A percentile compares a stretch with the other conserved stretches of the same genome.
Evolutionary conservation across 1,139 yeast species (phyloP).

Genomic region (Yamadazyma trypodendri): DNA sequence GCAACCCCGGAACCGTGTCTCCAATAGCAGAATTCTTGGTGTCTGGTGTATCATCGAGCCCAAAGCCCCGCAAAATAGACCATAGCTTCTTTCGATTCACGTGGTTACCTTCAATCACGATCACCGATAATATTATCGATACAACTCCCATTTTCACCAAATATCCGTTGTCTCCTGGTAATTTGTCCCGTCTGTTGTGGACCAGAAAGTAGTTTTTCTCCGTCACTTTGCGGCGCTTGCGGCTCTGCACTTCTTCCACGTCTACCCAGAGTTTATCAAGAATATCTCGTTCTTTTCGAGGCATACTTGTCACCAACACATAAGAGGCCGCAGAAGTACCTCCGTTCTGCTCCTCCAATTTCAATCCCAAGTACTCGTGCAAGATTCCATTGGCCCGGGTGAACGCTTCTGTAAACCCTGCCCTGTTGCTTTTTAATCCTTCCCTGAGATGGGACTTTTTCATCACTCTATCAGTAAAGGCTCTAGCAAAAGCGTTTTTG

Average conservation of each 20-base stretch:
- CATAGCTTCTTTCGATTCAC: slow-evolving; percentile 28
- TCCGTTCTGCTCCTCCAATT: slow-evolving; percentile 8
- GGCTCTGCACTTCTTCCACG: slow-evolving; percentile 4
- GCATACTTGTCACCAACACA: slow-evolving; percentile 22
- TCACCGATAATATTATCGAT: slow-evolving; percentile 25
- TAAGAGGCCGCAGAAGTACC: slow-evolving; percentile 4
- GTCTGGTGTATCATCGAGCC: slow-evolving; percentile 25
- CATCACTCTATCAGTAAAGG: slow-evolving; percentile 5
- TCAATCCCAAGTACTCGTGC: slow-evolving; percentile 30
- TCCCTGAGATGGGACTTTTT: slow-evolving; percentile 6
- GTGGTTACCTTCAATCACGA: slow-evolving; percentile 36
- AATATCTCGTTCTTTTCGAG: slow-evolving; percentile 19
- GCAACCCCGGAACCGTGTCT: slow-evolving; percentile 23
- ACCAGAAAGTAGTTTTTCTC: slow-evolving; percentile 20
- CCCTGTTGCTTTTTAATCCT: slow-evolving; percentile 4
- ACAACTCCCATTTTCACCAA: slow-evolving; percentile 31
- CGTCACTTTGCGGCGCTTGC: slow-evolving; percentile 5
- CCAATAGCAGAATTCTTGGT: slow-evolving; percentile 24
- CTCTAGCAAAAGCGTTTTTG: slow-evolving; percentile 7
- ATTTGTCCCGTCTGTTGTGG: slow-evolving; percentile 9
- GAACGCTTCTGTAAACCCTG: slow-evolving; percentile 18
- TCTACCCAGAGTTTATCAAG: slow-evolving; percentile 23
- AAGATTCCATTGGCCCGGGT: slow-evolving; percentile 20
- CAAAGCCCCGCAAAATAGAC: slow-evolving; percentile 25
- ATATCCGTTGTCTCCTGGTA: slow-evolving; percentile 25